Conservation (phyloP, 2,329 filamentous ascomycete genomes). For the Cryphonectria carpinicola region DNA sequence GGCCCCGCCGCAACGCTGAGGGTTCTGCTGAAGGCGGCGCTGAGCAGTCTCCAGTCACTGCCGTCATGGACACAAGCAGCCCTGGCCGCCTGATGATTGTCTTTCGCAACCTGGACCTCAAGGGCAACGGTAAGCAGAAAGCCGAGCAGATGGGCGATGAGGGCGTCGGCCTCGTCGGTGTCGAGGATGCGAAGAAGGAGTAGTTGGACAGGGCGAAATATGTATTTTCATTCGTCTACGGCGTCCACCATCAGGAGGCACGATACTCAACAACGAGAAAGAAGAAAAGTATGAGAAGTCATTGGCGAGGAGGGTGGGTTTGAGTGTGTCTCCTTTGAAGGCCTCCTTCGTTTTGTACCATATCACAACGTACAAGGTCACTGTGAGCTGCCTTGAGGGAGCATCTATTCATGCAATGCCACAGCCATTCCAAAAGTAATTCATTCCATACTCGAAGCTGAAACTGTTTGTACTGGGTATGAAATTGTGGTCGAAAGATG, state of each 20-base stretch:
- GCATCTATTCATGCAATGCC: background rate
- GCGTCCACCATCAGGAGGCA: background rate
- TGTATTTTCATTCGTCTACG: background rate
- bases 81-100: slow-evolving; percentile 18
- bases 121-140: slow-evolving; percentile 3
- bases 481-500: background rate
- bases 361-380: background rate
- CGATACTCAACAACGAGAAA: background rate
- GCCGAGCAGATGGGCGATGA: background rate
- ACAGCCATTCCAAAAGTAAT: background rate
- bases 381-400: background rate
- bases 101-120: slow-evolving; percentile 16
- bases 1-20: background rate
- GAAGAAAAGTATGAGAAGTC: background rate
- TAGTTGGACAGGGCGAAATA: background rate
- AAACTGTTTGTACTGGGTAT: background rate
- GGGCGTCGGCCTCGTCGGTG: background rate
- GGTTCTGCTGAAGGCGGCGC: background rate
- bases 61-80: background rate
- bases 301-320: background rate
- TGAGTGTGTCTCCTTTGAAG: background rate
- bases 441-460: background rate
- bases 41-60: background rate
- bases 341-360: background rate
- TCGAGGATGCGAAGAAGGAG: background rate